Percentiles rank a stretch among this genome's conserved stretches.
These are phyloP conservation scores for Polygonum maritimum DNA, from an alignment of 148 eudicot genomes.

Conservation along the genomic window DNA sequence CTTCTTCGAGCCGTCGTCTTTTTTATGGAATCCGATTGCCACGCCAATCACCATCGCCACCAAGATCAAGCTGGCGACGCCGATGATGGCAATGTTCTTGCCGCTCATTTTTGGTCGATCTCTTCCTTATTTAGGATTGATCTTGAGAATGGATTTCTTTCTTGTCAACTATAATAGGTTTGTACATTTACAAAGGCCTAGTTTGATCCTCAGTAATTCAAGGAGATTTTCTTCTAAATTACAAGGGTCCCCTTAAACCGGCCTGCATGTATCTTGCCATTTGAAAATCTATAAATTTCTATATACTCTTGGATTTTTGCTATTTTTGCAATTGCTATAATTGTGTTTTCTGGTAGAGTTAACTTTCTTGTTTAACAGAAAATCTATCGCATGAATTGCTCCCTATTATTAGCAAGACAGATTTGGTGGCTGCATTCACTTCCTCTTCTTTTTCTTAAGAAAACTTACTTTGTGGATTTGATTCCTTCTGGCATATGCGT, in stretches of 20 bases:
- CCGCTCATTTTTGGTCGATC: not conserved
- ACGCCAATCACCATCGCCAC: conserved; percentile 43
- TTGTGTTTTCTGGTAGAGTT: too few relatives aligned
- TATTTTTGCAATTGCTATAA: not conserved
- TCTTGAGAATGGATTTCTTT: not conserved
- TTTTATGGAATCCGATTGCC: conserved; percentile 18
- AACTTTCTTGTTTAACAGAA: not conserved
- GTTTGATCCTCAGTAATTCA: too few relatives aligned
- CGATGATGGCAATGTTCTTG: conserved; percentile 23
- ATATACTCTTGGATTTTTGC: not conserved
- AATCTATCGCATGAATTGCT: not conserved
- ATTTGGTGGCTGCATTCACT: not conserved
- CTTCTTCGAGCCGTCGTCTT: not conserved
- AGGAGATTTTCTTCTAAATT: too few relatives aligned
- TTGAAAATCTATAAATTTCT: not conserved
- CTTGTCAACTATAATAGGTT: not conserved
- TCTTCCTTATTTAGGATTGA: not conserved
- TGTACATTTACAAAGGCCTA: not conserved
- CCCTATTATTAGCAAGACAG: not conserved
- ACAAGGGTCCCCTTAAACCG: too few relatives aligned
- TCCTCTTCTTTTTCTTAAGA: not conserved
- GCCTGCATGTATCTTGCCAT: too few relatives aligned
- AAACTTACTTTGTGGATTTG: not conserved
- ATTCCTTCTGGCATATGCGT: not conserved
- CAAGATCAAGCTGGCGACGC: conserved; percentile 33